Evolutionary conservation across 202 grass and related monocot genomes (phyloP), one percentile per base, ranked within the genome.

Genomic region (Musa balbisiana): DNA sequence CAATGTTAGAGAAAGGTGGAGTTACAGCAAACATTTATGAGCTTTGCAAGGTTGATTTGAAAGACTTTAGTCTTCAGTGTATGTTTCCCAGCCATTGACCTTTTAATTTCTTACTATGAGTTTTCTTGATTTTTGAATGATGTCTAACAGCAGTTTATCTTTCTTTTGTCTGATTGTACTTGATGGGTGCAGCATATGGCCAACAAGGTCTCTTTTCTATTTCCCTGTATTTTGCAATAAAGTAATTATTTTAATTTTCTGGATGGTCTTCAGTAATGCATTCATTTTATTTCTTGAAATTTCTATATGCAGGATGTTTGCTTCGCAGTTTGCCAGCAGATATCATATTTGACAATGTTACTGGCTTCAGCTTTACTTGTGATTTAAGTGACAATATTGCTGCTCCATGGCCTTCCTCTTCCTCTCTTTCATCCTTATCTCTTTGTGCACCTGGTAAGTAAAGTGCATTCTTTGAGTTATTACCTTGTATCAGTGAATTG

Each of bases 31-130:
- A 97, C 87, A 76, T 97, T 62, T 97, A 93, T 77, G 83, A 78
- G 15, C 88, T 89, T 64, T 97, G 94, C 74, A 72, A 84, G 64
- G 87, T 91, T 77, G 94, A 97, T 76, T 84, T 97, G 60, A 97
- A 97, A 80, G 94, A 97, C 84, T 97, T 97, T 78, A 97, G 94
- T 64, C 85, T 97, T 78, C 94, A 93, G 83, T 91, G 94, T 97
- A 89, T 79, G 75, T 51, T 64, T 72, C 20, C 13, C 51, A 59
- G 67, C 10, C 68, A 71, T 49, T 70, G 58, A 29, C 55, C 33
- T 29, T 69, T 60, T 14, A 51, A 24, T 73, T 54, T 71, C 59
- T 10, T 65, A 65, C 10, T 51, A 62, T 43, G 19, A 60, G 72
- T 23, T 16, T 66, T 66, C 1, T 64, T 19, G 29, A 54, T 53